Evolutionary conservation across 2,329 filamentous ascomycete species (phyloP), one percentile per base, ranked within the genome.

Genomic region (Exophiala phaeomuriformis): DNA sequence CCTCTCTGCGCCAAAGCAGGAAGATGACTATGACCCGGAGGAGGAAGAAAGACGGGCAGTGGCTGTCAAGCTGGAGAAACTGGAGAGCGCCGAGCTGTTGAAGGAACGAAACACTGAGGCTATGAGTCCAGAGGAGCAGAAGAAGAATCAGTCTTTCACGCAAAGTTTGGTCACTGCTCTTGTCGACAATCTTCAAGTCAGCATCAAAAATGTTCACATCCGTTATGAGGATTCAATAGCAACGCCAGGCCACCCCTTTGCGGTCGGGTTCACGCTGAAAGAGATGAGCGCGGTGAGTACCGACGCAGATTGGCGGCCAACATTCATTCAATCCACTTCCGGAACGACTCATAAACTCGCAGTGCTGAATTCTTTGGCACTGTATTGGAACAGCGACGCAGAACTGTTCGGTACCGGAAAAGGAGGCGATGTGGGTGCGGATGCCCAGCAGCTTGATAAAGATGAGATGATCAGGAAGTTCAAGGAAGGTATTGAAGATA

Each of bases 321-420:
- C 90, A 30, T 98, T 96, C 68, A 94, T 98, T 63, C 89, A 96
- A 68, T 87, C 91, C 61, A 86, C 87, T 1, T 83, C 83, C 44
- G 78, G 79, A 30, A 86, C 85, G 8, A 96, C 90, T 27, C 88
- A 98, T 74, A 99, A 99, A 72, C 78, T 98, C 43, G 93, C 90
- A 4, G 94, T 86, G 2, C 77, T 99, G 10, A 89, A 88, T 32
- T 89, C 90, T 3, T 73, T 99, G 47, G 90, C 93, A 2, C 80
- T 97, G 6, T 99, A 99, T 71, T 99, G 94, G 93, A 94, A 98
- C 68, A 98, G 93, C 1, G 91, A 99, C 68, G 82, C 90, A 1
- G 78, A 85, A 29, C 78, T 98, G 3, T 77, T 97, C 41, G 89
- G 90, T 8, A 84, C 86, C 3, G 90, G 90, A 5, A 84, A 86